Conservation (phyloP, 202 grass and related monocot genomes). For the Musa balbisiana region DNA sequence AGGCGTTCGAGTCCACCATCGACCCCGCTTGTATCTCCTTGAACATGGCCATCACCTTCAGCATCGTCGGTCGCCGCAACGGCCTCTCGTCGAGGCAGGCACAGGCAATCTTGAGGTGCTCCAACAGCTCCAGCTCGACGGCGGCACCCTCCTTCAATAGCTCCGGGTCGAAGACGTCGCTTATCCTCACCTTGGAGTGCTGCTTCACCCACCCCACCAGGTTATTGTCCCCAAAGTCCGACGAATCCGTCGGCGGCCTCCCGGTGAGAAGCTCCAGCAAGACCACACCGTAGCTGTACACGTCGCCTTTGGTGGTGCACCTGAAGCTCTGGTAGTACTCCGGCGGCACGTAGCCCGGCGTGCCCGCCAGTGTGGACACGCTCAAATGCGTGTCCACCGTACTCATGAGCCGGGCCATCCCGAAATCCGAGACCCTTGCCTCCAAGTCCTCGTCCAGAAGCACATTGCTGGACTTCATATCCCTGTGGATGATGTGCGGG, state of each 20-base stretch:
- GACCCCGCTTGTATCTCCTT: slow-evolving; percentile 25
- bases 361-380: slow-evolving; percentile 22
- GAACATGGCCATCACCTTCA: slow-evolving; percentile 26
- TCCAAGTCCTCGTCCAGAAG: slow-evolving; percentile 24
- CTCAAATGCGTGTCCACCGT: slow-evolving; percentile 21
- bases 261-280: slow-evolving; percentile 29
- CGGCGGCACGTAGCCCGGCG: slow-evolving; percentile 24
- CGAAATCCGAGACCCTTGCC: slow-evolving; percentile 25
- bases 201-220: slow-evolving; percentile 29
- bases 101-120: slow-evolving; percentile 27
- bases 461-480: slow-evolving; percentile 30
- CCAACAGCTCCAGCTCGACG: slow-evolving; percentile 12
- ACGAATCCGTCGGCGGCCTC: slow-evolving; percentile 8
- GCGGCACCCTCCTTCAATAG: slow-evolving; percentile 3
- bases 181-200: slow-evolving; percentile 6
- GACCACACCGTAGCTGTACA: slow-evolving; percentile 27
- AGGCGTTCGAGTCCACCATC: background rate
- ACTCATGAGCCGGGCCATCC: slow-evolving; percentile 23
- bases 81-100: slow-evolving; percentile 18
- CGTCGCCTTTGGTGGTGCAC: slow-evolving; percentile 27
- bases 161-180: slow-evolving; percentile 22
- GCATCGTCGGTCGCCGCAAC: slow-evolving; percentile 17
- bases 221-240: slow-evolving; percentile 22
- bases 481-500: slow-evolving; percentile 28
- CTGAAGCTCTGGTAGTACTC: slow-evolving; percentile 32